These are phyloP conservation scores for Cryptosporidium meleagridis DNA, from an alignment of 169 alveolate species.

Conservation along the genomic window DNA sequence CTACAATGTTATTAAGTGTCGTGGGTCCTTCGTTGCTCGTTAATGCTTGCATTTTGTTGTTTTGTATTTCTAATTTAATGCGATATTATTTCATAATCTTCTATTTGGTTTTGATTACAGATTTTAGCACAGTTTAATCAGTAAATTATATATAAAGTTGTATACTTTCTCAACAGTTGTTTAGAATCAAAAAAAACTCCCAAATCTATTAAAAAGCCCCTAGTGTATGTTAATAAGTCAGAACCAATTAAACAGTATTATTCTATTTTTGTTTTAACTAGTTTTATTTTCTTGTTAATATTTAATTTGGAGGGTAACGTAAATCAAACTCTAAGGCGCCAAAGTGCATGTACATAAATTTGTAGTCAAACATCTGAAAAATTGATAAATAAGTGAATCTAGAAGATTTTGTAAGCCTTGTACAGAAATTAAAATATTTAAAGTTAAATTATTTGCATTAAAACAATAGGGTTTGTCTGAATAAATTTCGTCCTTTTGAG, in stretches of 20 bases:
- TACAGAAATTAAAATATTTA: not conserved
- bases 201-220: not conserved
- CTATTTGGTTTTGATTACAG: not conserved
- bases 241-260: not conserved
- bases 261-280: not conserved
- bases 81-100: not conserved
- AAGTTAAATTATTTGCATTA: not conserved
- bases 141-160: no score
- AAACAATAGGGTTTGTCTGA: not conserved
- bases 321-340: not conserved
- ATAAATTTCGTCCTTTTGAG: not conserved
- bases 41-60: not conserved
- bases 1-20: not conserved
- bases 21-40: not conserved
- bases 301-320: not conserved
- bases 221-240: not conserved
- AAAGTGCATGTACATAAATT: not conserved
- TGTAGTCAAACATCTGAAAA: slow-evolving; percentile 10
- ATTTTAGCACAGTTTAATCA: not conserved
- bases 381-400: not conserved
- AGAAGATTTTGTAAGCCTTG: not conserved
- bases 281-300: not conserved
- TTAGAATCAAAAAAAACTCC: not conserved
- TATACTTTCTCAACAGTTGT: not conserved
- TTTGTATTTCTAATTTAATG: not conserved